Evolutionary conservation across 2,329 filamentous ascomycete genomes (phyloP), one percentile per base, ranked within the genome.

Genomic region (Trichoderma asperellum): DNA sequence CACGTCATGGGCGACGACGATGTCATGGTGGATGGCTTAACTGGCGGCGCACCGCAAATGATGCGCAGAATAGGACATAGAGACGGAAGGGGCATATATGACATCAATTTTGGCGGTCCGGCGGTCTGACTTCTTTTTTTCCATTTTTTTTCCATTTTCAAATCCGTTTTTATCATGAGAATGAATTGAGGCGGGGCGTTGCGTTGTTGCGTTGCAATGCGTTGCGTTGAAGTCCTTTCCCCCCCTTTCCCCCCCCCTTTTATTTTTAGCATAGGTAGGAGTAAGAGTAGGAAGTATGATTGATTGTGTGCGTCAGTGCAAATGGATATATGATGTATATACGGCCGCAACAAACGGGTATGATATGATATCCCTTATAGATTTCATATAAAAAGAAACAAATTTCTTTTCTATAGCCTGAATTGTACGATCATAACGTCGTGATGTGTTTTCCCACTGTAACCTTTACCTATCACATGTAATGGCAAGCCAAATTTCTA

Each of bases 71-170:
- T 35, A 72, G 49, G 69, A 3, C 71, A 72, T 21, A 75, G 75
- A 58, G 76, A 75, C 7, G 70, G 52, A 11, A 40, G 73, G 65
- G 71, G 68, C 11, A 60, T 77, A 49, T 79, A 78, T 64, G 76
- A 77, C 69, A 75, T 76, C 58, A 73, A 63, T 4, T 79, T 79
- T 70, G 77, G 73, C 10, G 58, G 40, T n/a, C 53, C 55, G 32
- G 71, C 70, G 8, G 73, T 73, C 5, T 74, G 37, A 68, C 35
- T 2, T 8, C 2, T n/a, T 10, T 60, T 14, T 29, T 32, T 8
- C 32, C 7, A 2, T 11, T 57, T 35, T 49, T 35, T n/a, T 53
- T 27, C 8, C 11, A 4, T 35, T 52, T 52, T 32, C n/a, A 18
- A 14, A 18, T 40, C 3, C 43, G 2, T 34, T 53, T 52, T 24